A percentile compares a stretch with the other conserved stretches of the same genome.
Evolutionary conservation across 371 early-diverging fungal species (phyloP).

Genomic region (Gilbertella persicaria): DNA sequence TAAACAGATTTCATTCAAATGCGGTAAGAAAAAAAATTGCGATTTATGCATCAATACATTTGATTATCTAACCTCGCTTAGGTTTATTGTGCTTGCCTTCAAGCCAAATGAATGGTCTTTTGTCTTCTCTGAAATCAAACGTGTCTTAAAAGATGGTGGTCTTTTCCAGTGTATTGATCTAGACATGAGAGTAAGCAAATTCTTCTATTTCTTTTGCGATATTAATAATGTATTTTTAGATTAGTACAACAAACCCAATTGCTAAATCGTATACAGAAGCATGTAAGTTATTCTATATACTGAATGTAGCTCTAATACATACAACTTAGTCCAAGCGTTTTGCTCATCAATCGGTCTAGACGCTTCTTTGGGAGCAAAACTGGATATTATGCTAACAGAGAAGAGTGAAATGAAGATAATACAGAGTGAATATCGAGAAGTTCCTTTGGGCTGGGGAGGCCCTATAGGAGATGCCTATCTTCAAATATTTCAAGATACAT

Average conservation of each 20-base stretch:
- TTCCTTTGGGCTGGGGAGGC: slow-evolving; percentile 45
- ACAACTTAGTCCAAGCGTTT: slow-evolving; percentile 30
- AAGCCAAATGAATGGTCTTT: slow-evolving; percentile 36
- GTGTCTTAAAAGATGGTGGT: slow-evolving; percentile 41
- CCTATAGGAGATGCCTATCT: slow-evolving; percentile 36
- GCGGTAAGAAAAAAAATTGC: slow-evolving; percentile 12
- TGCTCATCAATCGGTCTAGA: slow-evolving; percentile 28
- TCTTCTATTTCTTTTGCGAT: slow-evolving; percentile 2
- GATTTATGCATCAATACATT: not conserved
- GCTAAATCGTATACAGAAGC: slow-evolving; percentile 19
- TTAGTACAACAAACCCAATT: slow-evolving; percentile 10
- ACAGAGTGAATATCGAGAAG: slow-evolving; percentile 40
- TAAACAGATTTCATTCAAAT: slow-evolving; percentile 33
- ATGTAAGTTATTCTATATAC: slow-evolving; percentile 20
- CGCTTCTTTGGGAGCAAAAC: slow-evolving; percentile 32
- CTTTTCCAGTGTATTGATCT: slow-evolving; percentile 40
- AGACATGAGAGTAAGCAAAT: slow-evolving; percentile 30
- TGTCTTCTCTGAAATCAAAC: slow-evolving; percentile 33
- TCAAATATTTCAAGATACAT: slow-evolving; percentile 44
- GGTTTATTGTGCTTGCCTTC: slow-evolving; percentile 40
- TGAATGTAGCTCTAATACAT: not conserved
- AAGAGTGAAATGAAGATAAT: slow-evolving; percentile 20
- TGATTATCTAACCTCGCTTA: not conserved
- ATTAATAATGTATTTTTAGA: slow-evolving; percentile 8
- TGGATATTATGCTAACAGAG: slow-evolving; percentile 29